A percentile compares a stretch with the other conserved stretches of the same genome.
phyloP scores from a whole-genome alignment of 2,329 filamentous ascomycete species.

The Amphichorda felina region DNA sequence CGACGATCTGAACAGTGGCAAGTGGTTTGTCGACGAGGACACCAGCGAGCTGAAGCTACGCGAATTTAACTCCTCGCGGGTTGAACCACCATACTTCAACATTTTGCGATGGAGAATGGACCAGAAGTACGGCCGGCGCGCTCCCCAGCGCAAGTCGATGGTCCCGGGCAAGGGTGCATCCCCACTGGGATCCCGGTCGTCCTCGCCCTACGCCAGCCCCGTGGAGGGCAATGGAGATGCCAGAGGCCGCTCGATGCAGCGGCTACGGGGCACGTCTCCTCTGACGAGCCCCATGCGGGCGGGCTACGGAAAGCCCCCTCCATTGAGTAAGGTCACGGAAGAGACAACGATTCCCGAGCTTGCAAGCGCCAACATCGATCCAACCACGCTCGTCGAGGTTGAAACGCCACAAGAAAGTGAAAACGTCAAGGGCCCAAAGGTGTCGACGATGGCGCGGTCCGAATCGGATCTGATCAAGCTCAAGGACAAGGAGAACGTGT shows the following conservation, averaged over 20 bases:
- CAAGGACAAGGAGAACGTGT: slow-evolving; percentile 24
- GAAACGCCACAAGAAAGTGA: slow-evolving; percentile 38
- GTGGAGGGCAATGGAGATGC: slow-evolving; percentile 45
- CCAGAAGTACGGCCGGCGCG: slow-evolving; percentile 75
- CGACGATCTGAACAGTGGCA: slow-evolving; percentile 81
- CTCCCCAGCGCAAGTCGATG: slow-evolving; percentile 41
- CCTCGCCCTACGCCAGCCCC: slow-evolving; percentile 55
- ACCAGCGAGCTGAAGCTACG: slow-evolving; percentile 81
- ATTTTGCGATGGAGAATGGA: slow-evolving; percentile 92
- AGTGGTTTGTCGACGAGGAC: slow-evolving; percentile 89
- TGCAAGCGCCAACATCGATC: slow-evolving; percentile 23
- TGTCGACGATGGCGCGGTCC: slow-evolving; percentile 14
- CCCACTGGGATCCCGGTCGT: slow-evolving; percentile 33
- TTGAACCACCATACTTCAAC: slow-evolving; percentile 88
- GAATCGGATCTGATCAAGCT: slow-evolving; percentile 23
- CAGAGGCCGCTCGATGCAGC: slow-evolving; percentile 61
- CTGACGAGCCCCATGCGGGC: slow-evolving; percentile 53
- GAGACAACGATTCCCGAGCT: slow-evolving; percentile 37
- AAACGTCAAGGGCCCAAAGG: slow-evolving; percentile 17
- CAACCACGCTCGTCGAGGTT: slow-evolving; percentile 42
- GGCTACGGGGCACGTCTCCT: slow-evolving; percentile 53
- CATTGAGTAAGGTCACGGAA: slow-evolving; percentile 64
- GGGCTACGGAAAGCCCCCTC: slow-evolving; percentile 56
- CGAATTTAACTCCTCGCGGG: slow-evolving; percentile 79
- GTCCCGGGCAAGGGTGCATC: slow-evolving; percentile 27